Evolutionary conservation across 257 asterid genomes (phyloP).

Genomic region (Rehmannia glutinosa): DNA sequence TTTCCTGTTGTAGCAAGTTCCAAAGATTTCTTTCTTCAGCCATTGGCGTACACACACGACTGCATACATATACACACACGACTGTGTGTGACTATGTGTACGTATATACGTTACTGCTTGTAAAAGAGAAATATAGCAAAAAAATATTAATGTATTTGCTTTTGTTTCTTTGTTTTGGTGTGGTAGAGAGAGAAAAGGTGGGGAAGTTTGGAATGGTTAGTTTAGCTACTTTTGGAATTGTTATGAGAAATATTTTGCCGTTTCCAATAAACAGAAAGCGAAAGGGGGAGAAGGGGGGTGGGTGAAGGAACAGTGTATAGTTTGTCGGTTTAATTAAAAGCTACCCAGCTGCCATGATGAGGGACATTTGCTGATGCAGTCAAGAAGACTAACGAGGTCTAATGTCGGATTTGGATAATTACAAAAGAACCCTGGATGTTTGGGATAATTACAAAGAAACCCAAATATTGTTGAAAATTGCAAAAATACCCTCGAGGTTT

Average conservation of each 20-base stretch:
- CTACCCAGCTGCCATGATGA: conserved; percentile 10
- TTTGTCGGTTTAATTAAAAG: conserved; percentile 14
- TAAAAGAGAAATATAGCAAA: conserved; percentile 4
- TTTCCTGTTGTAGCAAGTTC: conserved; percentile 46
- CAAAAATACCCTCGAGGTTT: too few species aligned
- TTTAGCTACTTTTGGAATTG: conserved; percentile 30
- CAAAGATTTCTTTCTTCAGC: conserved; percentile 47
- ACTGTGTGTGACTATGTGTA: neutral
- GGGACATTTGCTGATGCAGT: conserved; percentile 2
- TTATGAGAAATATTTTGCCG: conserved; percentile 3
- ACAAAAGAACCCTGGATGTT: too few species aligned
- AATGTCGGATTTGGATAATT: too few species aligned
- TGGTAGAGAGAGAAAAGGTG: conserved; percentile 15
- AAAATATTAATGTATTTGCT: neutral
- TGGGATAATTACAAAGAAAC: too few species aligned
- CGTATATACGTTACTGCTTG: neutral
- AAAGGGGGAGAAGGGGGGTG: neutral
- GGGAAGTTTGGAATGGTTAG: conserved; percentile 32
- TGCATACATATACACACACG: neutral
- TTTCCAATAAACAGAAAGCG: conserved; percentile 10
- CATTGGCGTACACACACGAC: conserved; percentile 15
- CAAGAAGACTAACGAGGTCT: too few species aligned
- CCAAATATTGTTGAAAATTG: too few species aligned
- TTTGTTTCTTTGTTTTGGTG: conserved; percentile 3
- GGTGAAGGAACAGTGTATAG: neutral